Base-by-base conservation (phyloP, 805 yeast genomes). In the Zygosaccharomyces lentus region DNA sequence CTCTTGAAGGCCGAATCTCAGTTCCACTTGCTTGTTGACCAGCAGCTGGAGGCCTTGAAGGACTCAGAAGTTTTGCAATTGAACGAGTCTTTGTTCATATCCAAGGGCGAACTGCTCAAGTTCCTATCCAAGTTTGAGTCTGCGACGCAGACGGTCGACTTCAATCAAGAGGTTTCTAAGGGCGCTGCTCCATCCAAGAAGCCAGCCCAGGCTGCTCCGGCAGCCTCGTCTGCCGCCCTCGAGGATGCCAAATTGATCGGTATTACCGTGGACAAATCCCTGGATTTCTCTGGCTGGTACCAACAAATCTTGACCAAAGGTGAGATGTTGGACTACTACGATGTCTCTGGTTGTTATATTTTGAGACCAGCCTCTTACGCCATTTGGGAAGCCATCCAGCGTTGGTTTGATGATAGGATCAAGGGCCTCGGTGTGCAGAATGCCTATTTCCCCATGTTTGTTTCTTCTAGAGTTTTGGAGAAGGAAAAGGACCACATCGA, bases 391-490 rank as follows among this genome's bases (percentile, higher is more conserved):
- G 72, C 75, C 50, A 91, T 93, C 63, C 98, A 90, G 73, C 74
- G 71, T 57, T 93, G 82, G 82, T 91, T 93, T 66, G 86, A 93
- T 70, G 70, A 58, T 21, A 73, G 75, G 56, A 93, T 93, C 72
- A 91, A 89, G 74, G 73, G 77, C 44, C 68, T 93, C 58, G 99
- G 97, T 54, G 99, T 95, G 49, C 81, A 83, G 61, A 93, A 93
- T 70, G 84, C 97, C 21, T 91, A 91, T 69, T 93, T 93, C 85
- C 99, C 99, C 54, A 87, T 93, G 97, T 93, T 93, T 64, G 98
- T 93, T 41, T 89, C 97, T 8, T 75, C 87, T 38, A 80, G 82
- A 58, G 99, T 95, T 17, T 75, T 93, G 61, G 98, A 95, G 73
- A 88, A 83, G 73, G 99, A 93, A 75, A 93, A 93, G 72, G 99